Evolutionary conservation across 1,139 yeast genomes (phyloP).

Genomic region (Scheffersomyces illinoinensis): DNA sequence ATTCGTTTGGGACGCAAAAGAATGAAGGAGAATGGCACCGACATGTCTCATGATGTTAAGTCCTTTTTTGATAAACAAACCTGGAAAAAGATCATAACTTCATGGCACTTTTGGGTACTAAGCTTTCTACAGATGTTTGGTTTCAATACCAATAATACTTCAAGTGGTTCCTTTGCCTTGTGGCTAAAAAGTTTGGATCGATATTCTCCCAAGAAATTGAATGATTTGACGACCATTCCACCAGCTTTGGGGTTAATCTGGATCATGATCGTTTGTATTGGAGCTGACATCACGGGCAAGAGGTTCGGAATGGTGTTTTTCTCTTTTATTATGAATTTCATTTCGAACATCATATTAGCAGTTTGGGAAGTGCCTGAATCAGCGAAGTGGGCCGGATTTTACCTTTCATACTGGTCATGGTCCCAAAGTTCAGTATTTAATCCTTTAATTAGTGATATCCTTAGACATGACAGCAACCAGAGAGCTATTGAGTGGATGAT

Average conservation of each 20-base stretch:
- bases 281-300: conserved; percentile 30
- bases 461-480: conserved; percentile 22
- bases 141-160: conserved; percentile 38
- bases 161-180: conserved; percentile 43
- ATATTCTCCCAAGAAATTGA: conserved; percentile 38
- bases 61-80: conserved; percentile 22
- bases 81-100: conserved; percentile 22
- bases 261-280: conserved; percentile 36
- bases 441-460: conserved; percentile 22
- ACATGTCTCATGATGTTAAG: conserved; percentile 17
- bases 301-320: conserved; percentile 27
- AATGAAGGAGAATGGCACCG: conserved; percentile 26
- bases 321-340: conserved; percentile 17
- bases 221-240: conserved; percentile 43
- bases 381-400: conserved; percentile 52
- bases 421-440: conserved; percentile 24
- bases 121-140: conserved; percentile 20
- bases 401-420: conserved; percentile 40
- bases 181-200: conserved; percentile 51
- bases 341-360: conserved; percentile 19
- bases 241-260: conserved; percentile 53
- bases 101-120: conserved; percentile 28
- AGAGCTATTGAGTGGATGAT: conserved; percentile 28
- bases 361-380: conserved; percentile 41
- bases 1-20: conserved; percentile 24